These are phyloP conservation scores for Flaveria ramosissima DNA, from an alignment of 129 eudicot species.

Conservation along the genomic window DNA sequence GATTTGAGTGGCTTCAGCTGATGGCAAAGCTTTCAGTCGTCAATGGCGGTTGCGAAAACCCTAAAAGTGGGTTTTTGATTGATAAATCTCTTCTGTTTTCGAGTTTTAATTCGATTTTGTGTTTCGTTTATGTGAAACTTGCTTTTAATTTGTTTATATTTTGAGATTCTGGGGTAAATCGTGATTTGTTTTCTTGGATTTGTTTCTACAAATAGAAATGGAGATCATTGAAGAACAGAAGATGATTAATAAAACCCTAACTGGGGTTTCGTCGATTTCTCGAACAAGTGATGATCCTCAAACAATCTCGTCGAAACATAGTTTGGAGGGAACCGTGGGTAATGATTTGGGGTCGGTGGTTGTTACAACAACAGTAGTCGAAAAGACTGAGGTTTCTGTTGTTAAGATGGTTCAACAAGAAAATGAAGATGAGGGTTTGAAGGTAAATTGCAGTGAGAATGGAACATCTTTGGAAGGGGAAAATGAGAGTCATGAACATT, in stretches of 20 bases:
- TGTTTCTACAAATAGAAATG: slow-evolving; percentile 43
- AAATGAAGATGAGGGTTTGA: slow-evolving; percentile 18
- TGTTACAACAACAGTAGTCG: slow-evolving; percentile 21
- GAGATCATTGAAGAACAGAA: slow-evolving; percentile 26
- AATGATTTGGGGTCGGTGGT: background rate
- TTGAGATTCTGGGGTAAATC: slow-evolving; percentile 6
- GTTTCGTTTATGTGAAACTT: background rate
- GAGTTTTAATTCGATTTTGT: background rate
- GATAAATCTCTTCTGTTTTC: background rate
- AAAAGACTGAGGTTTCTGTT: slow-evolving; percentile 13
- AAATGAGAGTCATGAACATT: too few species aligned
- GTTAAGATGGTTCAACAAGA: slow-evolving; percentile 6
- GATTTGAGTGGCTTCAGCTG: slow-evolving; percentile 12
- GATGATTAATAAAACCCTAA: slow-evolving; percentile 27
- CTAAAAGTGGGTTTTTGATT: slow-evolving; percentile 29
- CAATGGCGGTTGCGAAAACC: slow-evolving; percentile 37
- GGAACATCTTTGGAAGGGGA: slow-evolving; percentile 12
- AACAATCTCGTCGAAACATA: slow-evolving; percentile 2
- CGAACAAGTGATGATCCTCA: background rate
- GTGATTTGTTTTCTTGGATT: background rate
- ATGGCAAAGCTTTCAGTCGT: slow-evolving; percentile 12
- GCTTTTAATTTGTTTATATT: background rate
- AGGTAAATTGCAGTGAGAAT: slow-evolving; percentile 15
- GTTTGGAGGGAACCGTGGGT: background rate
- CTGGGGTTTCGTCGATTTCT: slow-evolving; percentile 13